Evolutionary conservation across 768 basidiomycete species (phyloP), one percentile per base, ranked within the genome.

Genomic region (Infundibulicybe gibba): DNA sequence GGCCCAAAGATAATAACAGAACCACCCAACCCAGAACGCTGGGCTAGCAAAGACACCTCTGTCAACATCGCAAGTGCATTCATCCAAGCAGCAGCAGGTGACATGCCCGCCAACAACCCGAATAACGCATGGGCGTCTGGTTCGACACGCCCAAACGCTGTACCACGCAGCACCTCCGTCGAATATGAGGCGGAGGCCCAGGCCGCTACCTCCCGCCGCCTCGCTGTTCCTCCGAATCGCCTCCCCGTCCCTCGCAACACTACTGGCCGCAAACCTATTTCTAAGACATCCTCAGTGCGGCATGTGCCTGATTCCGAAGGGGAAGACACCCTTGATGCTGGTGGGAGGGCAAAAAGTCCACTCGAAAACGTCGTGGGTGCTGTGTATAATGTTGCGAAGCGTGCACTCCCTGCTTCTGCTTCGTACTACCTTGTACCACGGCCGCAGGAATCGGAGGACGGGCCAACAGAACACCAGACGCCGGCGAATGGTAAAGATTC

Each of bases 21-120:
- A 40, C 66, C 69, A 13, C 75, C 75, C n/a, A 72, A 82, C 43
- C 88, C 89, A 35, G 76, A 81, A 56, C 81, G 73, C 73, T 87
- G 85, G 85, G 61, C 62, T 49, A 79, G 89, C 49, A 86, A 86
- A 57, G 88, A 90, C 65, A 93, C 91, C 39, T 85, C 89, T 15
- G 91, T 93, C 43, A 87, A 90, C 65, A 85, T 91, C 57, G 91
- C 90, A 9, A 78, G 79, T 56, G 91, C 90, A 25, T 87, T 94
- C 59, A 70, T 74, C 54, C 81, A 85, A 62, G 91, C 90, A 15
- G 86, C 77, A 16, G 69, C 67, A 61, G 69, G 72, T 49, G 77
- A 78, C 71, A 55, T 53, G 35, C 59, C 67, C 40, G 51, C 69
- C 30, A 66, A 61, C 55, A 80, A 76, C 54, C 79, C 81, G 21